Evolutionary conservation across 768 basidiomycete species (phyloP).

Genomic region (Rhodosporidiobolus odoratus): DNA sequence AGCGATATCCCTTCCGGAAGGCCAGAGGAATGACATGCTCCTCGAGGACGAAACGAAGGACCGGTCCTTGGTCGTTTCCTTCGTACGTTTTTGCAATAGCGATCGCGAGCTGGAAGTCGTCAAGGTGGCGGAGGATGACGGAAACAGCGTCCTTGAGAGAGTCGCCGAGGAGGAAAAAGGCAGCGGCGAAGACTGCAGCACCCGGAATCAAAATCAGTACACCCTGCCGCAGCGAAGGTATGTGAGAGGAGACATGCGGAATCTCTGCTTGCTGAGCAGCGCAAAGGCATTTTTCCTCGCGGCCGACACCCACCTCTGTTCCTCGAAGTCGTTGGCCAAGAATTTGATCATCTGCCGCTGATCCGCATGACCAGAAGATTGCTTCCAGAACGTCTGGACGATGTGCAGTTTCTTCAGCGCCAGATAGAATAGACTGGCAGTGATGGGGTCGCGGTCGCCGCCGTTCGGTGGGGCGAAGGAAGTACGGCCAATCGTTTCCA

Average conservation of each 20-base stretch:
- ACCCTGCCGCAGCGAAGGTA: neutral
- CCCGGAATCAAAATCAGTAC: slow-evolving; percentile 21
- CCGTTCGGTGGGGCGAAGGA: slow-evolving; percentile 72
- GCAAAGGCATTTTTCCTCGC: slow-evolving; percentile 96
- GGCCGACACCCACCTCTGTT: slow-evolving; percentile 80
- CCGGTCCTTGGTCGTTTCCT: slow-evolving; percentile 70
- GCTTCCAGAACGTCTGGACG: slow-evolving; percentile 91
- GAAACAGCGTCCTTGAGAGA: slow-evolving; percentile 84
- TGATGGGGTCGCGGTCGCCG: slow-evolving; percentile 78
- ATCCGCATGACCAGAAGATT: slow-evolving; percentile 88
- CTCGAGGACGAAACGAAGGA: slow-evolving; percentile 66
- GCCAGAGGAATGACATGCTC: slow-evolving; percentile 74
- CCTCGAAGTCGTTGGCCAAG: slow-evolving; percentile 77
- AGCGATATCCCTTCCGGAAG: slow-evolving; percentile 80
- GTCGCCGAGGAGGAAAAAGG: slow-evolving; percentile 89
- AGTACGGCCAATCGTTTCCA: slow-evolving; percentile 84
- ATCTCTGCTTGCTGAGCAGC: slow-evolving; percentile 80
- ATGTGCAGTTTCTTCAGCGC: slow-evolving; percentile 86
- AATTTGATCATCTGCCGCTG: slow-evolving; percentile 86
- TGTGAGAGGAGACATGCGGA: slow-evolving; percentile 57
- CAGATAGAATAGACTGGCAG: slow-evolving; percentile 88
- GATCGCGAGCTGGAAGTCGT: slow-evolving; percentile 84
- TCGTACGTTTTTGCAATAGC: slow-evolving; percentile 80
- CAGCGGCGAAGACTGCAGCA: slow-evolving; percentile 96
- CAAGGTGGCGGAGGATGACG: slow-evolving; percentile 78